Base-by-base conservation (phyloP, 352 stramenopile genomes). In the Phytopythium montanum region DNA sequence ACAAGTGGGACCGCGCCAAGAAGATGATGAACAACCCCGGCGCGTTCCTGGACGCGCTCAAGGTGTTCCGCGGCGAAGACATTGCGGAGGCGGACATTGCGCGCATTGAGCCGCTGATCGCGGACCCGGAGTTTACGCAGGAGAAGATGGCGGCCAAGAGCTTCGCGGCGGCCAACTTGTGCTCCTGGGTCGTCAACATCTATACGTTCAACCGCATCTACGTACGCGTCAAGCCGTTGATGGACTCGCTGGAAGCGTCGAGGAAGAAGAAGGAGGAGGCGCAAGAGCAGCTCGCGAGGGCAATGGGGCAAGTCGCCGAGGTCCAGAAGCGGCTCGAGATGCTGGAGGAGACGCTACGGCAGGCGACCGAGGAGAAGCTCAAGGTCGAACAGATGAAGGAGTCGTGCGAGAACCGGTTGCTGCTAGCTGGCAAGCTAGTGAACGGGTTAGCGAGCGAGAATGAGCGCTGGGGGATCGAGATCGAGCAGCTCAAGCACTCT, bases 11-110 rank as follows among this genome's bases (percentile, higher is more conserved):
- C 57, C 87, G 91, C 21, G 97, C 97, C 38, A 99, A 99, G 78
- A 97, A 97, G 70, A 99, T 99, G 97, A 99, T 99, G 97, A 92
- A 95, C 64, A 99, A 99, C 65, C 89, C 98, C 4, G 96, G 97
- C 36, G 81, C 89, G 48, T 99, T 99, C 67, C 86, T 98, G 42
- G 89, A 95, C 39, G 78, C 88, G 23, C 73, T 99, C 18, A 92
- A 97, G 59, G 89, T 85, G 7, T 99, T 98, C 68, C 79, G 79
- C 12, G 96, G 96, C 14, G 92, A 98, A 68, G 87, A 98, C 56
- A 99, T 99, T 49, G 93, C 96, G 0, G 96, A 99, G 61, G 75
- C 96, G 9, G 95, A 98, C 62, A 92, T 99, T 56, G 80, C 73
- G 23, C 76, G 94, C 21, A 79, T 99, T 8, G 89, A 98, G 60